Percentiles rank a stretch among this genome's conserved stretches.
These are phyloP conservation scores for Entomortierella beljakovae DNA, from an alignment of 192 early-diverging fungal species.

Conservation along the genomic window DNA sequence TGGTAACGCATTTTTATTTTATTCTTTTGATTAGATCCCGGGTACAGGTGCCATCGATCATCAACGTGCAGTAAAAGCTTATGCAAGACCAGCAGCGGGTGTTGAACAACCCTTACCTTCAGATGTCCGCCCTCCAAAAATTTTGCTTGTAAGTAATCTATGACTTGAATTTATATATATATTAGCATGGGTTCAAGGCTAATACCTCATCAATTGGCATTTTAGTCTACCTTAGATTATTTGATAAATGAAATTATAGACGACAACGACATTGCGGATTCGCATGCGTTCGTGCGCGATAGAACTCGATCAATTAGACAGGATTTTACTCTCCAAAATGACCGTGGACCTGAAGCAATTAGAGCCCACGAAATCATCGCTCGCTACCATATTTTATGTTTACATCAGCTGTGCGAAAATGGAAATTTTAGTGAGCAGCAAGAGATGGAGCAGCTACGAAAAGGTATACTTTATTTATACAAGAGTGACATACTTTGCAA, in stretches of 20 bases:
- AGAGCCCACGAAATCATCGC: constrained; percentile 84
- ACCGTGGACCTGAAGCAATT: constrained; percentile 74
- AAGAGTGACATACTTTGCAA: not conserved
- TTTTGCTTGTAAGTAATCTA: constrained; percentile 66
- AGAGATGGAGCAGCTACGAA: constrained; percentile 90
- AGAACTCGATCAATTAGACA: constrained; percentile 85
- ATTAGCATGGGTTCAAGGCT: not conserved
- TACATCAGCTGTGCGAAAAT: constrained; percentile 77
- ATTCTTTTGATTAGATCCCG: constrained; percentile 43
- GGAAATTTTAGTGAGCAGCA: constrained; percentile 80
- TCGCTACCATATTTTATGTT: constrained; percentile 85
- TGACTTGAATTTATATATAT: not conserved
- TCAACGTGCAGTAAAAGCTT: constrained; percentile 81
- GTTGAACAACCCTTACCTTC: constrained; percentile 86
- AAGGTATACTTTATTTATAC: constrained; percentile 64
- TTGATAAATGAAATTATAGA: constrained; percentile 66
- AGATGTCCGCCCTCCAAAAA: constrained; percentile 86
- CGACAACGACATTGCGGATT: constrained; percentile 67
- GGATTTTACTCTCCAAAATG: constrained; percentile 91
- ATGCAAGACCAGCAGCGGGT: constrained; percentile 86
- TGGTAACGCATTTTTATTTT: no score
- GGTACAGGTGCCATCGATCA: constrained; percentile 76
- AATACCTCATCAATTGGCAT: not conserved
- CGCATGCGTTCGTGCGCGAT: constrained; percentile 88
- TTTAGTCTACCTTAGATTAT: constrained; percentile 69